phyloP scores from a whole-genome alignment of 208 protist genomes.

The Leishmania lainsoni region DNA sequence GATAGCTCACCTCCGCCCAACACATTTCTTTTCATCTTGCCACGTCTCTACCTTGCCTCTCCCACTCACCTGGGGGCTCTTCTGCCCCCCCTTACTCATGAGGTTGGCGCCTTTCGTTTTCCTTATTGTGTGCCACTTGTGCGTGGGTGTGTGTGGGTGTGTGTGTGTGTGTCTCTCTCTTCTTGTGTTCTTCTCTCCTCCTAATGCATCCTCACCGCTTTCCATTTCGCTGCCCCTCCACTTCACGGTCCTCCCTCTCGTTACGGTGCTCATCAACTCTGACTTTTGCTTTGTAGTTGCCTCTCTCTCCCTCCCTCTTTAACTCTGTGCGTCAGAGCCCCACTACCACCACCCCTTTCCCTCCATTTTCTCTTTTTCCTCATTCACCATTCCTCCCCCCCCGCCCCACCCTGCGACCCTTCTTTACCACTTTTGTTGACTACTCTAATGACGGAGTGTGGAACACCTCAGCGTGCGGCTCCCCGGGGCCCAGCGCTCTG shows the following conservation, averaged over 20 bases:
- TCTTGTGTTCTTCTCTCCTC: background rate
- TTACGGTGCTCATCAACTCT: no score
- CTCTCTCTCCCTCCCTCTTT: background rate
- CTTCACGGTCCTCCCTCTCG: background rate
- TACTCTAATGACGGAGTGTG: background rate
- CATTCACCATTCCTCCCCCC: background rate
- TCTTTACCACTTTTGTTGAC: background rate
- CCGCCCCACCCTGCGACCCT: background rate
- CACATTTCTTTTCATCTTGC: background rate
- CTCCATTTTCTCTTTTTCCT: background rate
- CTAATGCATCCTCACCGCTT: background rate
- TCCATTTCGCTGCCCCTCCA: background rate
- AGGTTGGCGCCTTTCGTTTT: background rate
- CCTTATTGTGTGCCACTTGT: background rate
- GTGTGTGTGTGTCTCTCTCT: background rate
- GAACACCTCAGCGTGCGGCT: no score
- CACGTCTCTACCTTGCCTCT: conserved; percentile 6
- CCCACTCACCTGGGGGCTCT: background rate
- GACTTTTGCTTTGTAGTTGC: no score
- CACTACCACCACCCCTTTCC: background rate
- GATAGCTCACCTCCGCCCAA: background rate
- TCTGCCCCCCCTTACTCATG: background rate
- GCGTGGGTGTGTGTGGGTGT: background rate
- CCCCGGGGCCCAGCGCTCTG: no score
- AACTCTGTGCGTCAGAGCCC: background rate